Conservation (phyloP, 441 rosid species). For the Lagerstroemia fauriei region DNA sequence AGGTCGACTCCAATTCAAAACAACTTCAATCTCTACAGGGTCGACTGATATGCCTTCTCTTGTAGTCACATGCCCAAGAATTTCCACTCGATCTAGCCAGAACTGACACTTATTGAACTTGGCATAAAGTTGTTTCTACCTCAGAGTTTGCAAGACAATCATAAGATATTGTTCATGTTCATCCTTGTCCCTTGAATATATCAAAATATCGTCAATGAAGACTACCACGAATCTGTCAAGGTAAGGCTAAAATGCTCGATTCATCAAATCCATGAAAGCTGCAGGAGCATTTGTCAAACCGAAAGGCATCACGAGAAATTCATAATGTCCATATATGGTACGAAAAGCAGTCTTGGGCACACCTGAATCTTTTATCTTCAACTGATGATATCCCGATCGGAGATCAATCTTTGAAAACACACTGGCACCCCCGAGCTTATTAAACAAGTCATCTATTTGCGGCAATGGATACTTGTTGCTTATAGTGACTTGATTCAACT, state of each 20-base stretch:
- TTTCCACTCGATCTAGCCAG: not conserved
- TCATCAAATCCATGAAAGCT: not conserved
- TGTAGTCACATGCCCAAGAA: not conserved
- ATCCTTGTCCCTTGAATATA: not conserved
- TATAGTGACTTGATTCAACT: not conserved
- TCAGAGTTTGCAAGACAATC: not conserved
- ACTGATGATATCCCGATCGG: slow-evolving; percentile 4
- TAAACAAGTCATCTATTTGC: slow-evolving; percentile 4
- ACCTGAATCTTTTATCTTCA: slow-evolving; percentile 1
- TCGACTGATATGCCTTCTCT: not conserved
- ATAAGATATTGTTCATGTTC: not conserved
- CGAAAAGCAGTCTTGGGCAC: slow-evolving; percentile 5
- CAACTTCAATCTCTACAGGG: not conserved
- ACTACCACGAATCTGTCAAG: not conserved
- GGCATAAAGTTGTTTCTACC: not conserved
- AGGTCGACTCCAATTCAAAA: not conserved
- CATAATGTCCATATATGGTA: slow-evolving; percentile 7
- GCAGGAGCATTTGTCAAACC: slow-evolving; percentile 11
- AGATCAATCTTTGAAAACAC: slow-evolving; percentile 10
- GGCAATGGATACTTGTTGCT: not conserved
- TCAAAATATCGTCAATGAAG: slow-evolving; percentile 1
- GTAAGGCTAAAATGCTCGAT: not conserved
- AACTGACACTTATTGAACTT: slow-evolving; percentile 1
- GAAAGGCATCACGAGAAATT: slow-evolving; percentile 15
- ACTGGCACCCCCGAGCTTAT: not conserved